Evolutionary conservation across 306 rosid genomes (phyloP), one percentile per base, ranked within the genome.

Genomic region (Biancaea sappan): DNA sequence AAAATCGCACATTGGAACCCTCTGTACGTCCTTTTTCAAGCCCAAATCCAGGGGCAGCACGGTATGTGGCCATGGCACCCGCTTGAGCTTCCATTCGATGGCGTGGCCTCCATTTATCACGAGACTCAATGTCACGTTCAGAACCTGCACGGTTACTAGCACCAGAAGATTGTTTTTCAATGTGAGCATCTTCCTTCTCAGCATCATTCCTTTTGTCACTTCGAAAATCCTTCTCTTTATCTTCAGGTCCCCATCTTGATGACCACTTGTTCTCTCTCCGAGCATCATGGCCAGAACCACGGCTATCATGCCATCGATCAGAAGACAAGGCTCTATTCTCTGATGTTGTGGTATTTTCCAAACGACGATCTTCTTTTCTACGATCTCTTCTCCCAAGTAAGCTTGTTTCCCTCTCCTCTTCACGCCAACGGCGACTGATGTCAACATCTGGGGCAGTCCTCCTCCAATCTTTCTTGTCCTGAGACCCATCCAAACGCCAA

Each of bases 171-270:
- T 77, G 91, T 75, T 81, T 87, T 61, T 89, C 94, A n/a, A 64
- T 21, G 34, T 72, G 79, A 73, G 58, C 66, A 79, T 83, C 90
- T 66, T 87, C 94, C 80, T 79, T 87, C 80, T 87, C 94, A 69
- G 50, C 54, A 19, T 89, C 94, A 53, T 78, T 83, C 83, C 65
- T 88, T 75, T 87, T 89, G 69, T 87, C 94, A 65, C 57, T 78
- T 72, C 92, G 87, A 59, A 87, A 48, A 38, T 89, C 90, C 82
- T 87, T 89, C 68, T 89, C 94, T 76, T 89, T 89, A 66, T 89
- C 94, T 74, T 89, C 94, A 72, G 94, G 94, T 51, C 94, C 94
- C 94, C 94, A 87, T 80, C 94, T 87, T 34, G 94, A 87, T 43
- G 94, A 83, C 94, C 94, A 89, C 85, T 89, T 89, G 77, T 73